phyloP scores from a whole-genome alignment of 2,329 filamentous ascomycete genomes.

The Sporothrix schenckii region DNA sequence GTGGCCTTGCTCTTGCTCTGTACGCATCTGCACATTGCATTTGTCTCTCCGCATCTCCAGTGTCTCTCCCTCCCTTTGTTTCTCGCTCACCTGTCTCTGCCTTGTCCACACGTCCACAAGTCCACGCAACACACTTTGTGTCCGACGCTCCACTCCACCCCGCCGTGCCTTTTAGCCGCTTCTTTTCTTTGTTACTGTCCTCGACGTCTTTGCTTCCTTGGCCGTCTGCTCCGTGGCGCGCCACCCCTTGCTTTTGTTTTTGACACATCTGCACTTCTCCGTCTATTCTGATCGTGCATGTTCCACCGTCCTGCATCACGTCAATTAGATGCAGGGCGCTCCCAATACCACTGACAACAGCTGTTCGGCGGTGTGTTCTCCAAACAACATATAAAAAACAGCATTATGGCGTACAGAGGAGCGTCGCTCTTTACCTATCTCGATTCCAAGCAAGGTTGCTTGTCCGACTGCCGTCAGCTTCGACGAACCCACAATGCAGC shows the following conservation, averaged over 20 bases:
- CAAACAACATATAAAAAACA: background rate
- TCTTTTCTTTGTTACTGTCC: background rate
- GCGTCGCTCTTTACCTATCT: background rate
- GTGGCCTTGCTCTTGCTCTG: background rate
- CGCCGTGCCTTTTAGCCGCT: conserved; percentile 5
- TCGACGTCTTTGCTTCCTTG: background rate
- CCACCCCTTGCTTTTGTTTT: conserved; percentile 1
- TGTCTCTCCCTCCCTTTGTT: conserved; percentile 14
- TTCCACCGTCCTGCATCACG: conserved; percentile 2
- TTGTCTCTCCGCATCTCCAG: conserved; percentile 11
- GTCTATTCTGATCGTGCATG: conserved; percentile 2
- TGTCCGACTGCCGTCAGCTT: background rate
- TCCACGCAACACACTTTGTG: conserved; percentile 13
- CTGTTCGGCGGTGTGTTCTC: background rate
- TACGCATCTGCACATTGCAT: conserved; percentile 9
- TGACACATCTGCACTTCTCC: conserved; percentile 9
- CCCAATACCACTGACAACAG: conserved; percentile 15
- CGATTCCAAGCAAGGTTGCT: background rate
- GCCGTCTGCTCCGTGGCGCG: background rate
- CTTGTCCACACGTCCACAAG: background rate
- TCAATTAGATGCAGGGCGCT: conserved; percentile 17
- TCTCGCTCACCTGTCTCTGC: conserved; percentile 15
- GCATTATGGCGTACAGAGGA: background rate
- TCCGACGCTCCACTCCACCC: background rate
- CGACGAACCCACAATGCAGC: background rate